Percentiles rank a stretch among this genome's conserved stretches.
phyloP scores from a whole-genome alignment of 352 stramenopile genomes.

The Globisporangium paroecandrum region DNA sequence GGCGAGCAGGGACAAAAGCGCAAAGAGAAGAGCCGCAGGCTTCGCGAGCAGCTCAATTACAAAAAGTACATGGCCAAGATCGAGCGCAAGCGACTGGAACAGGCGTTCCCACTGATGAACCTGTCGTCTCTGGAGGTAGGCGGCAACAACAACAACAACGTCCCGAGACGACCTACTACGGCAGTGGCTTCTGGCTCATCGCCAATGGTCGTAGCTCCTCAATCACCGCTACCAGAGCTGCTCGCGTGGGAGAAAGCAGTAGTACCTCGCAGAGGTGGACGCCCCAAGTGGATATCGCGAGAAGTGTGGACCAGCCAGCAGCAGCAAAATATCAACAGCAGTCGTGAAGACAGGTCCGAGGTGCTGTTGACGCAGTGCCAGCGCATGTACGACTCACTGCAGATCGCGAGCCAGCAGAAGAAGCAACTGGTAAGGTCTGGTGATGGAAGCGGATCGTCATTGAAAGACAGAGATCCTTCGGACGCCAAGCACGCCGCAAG shows the following conservation, averaged over 20 bases:
- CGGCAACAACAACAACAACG: neutral
- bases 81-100: constrained; percentile 26
- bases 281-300: constrained; percentile 21
- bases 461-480: neutral
- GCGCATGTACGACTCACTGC: constrained; percentile 18
- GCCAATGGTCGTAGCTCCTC: neutral
- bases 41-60: constrained; percentile 33
- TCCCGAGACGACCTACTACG: neutral
- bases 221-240: neutral
- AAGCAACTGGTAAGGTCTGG: neutral
- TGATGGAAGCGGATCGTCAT: neutral
- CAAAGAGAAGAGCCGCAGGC: constrained; percentile 31
- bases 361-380: constrained; percentile 24
- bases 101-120: neutral
- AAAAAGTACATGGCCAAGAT: constrained; percentile 27
- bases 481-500: neutral
- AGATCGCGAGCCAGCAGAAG: constrained; percentile 7
- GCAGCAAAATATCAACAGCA: neutral
- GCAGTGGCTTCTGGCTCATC: neutral
- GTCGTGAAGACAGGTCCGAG: constrained; percentile 3
- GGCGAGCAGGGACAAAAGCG: constrained; percentile 37
- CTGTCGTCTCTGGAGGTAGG: neutral
- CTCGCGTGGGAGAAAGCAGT: constrained; percentile 22
- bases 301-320: constrained; percentile 18
- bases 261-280: neutral